Evolutionary conservation across 306 rosid species (phyloP).

Genomic region (Crataegus laevigata): DNA sequence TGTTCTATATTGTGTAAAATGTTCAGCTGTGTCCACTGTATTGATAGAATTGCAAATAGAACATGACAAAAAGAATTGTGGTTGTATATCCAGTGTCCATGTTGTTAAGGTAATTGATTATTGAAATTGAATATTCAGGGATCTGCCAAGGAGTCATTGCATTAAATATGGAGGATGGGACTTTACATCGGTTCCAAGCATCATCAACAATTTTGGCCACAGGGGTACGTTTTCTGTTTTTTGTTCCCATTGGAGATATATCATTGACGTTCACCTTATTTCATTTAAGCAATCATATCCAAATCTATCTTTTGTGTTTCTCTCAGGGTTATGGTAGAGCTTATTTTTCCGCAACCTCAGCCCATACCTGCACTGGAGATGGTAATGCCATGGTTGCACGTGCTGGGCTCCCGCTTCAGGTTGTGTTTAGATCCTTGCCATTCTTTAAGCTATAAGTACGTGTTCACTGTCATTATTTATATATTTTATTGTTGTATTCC

Average conservation of each 20-base stretch:
- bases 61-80: neutral
- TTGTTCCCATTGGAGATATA: neutral
- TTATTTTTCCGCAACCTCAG: slow-evolving; percentile 94
- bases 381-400: slow-evolving; percentile 97
- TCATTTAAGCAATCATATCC: neutral
- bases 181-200: slow-evolving; percentile 85
- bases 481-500: neutral
- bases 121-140: slow-evolving; percentile 42
- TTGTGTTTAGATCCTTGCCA: slow-evolving; percentile 15
- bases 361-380: slow-evolving; percentile 98
- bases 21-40: neutral
- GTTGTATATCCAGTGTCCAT: neutral
- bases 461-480: slow-evolving; percentile 1
- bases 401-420: slow-evolving; percentile 90
- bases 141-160: slow-evolving; percentile 93
- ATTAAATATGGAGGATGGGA: slow-evolving; percentile 84
- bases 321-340: slow-evolving; percentile 88
- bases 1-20: neutral
- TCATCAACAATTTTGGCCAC: slow-evolving; percentile 87
- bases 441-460: slow-evolving; percentile 8
- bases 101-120: neutral
- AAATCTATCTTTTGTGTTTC: slow-evolving; percentile 9
- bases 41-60: neutral
- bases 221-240: slow-evolving; percentile 46
- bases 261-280: neutral